Evolutionary conservation across 345 rosid genomes (phyloP), one percentile per base, ranked within the genome.

Genomic region (Boechera retrofracta): DNA sequence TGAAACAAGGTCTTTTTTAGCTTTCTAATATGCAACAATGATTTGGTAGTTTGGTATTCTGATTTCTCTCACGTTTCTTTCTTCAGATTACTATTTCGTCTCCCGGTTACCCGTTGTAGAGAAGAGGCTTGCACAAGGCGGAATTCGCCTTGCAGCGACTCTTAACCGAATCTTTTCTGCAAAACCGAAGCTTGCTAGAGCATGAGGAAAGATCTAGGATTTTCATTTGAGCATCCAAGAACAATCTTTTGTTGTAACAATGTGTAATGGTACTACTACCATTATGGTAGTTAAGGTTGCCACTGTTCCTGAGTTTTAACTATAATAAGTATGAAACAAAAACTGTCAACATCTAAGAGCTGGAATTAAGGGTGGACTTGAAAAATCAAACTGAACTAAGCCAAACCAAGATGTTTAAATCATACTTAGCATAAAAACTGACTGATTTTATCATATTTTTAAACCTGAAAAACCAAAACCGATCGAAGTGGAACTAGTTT

Each of bases 71-170:
- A 5, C 35, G 0, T 52, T 10, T 35, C 11, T 57, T 71, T 72
- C 6, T 24, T 58, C 76, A 90, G 97, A 94, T 71, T 92, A 84
- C 35, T 92, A 86, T 83, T 92, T 92, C 81, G 86, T 87, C 15
- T 85, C 98, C 61, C 89, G 94, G 68, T 77, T 90, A 79, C 93
- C 97, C 2, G 13, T 90, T 1, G 93, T 92, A 74, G 91, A 88
- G 84, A 81, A 86, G 82, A 87, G 93, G 74, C 84, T 91, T 44
- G 98, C 98, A 11, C 96, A 94, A 84, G 89, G 84, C 4, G 91
- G 98, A 18, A 79, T 91, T 58, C 93, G 93, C 39, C 66, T 94
- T 26, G 98, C 98, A 0, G 91, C 95, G 4, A 85, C 86, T 42
- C 93, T 94, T 51, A 92, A 88, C 82, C 93, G 89, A 6, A 71